Percentiles rank a stretch among this genome's conserved stretches.
Conservation (phyloP, 495 filamentous ascomycete species). For the Penicillium ochrochloron region DNA sequence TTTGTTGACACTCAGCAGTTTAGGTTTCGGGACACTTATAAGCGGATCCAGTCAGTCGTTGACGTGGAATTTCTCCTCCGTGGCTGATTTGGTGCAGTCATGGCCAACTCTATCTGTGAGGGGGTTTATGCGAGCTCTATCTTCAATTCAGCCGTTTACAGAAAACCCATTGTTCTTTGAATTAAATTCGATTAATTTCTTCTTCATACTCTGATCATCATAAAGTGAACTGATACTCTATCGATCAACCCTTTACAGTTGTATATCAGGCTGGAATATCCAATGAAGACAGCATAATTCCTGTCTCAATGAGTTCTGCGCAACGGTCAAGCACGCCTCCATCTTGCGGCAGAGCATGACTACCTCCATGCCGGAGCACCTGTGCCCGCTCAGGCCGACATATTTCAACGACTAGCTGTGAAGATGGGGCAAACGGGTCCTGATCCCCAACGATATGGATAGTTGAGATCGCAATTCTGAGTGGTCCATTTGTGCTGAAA, state of each 20-base stretch:
- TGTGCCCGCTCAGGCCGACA: background rate
- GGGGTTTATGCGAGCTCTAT: background rate
- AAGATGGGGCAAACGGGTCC: background rate
- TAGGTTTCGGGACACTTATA: background rate
- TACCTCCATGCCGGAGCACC: background rate
- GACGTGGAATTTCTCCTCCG: background rate
- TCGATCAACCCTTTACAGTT: too few relatives aligned
- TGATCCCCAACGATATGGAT: background rate
- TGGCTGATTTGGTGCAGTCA: background rate
- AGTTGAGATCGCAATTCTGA: background rate
- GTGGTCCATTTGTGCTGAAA: background rate
- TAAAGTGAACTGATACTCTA: too few relatives aligned
- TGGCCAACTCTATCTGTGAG: background rate
- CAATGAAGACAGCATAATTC: background rate
- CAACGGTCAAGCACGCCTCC: background rate
- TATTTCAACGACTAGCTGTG: background rate
- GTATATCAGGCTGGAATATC: background rate
- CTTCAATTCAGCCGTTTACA: background rate
- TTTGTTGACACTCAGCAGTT: background rate
- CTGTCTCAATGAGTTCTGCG: background rate
- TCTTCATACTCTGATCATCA: too few relatives aligned
- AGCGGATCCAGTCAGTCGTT: background rate
- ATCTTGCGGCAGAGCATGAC: background rate
- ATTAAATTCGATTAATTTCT: too few relatives aligned
- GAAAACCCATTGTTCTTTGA: too few relatives aligned